Percentiles rank a stretch among this genome's conserved stretches.
Conservation (phyloP, 305 asterid genomes). For the Rubia tinctorum region DNA sequence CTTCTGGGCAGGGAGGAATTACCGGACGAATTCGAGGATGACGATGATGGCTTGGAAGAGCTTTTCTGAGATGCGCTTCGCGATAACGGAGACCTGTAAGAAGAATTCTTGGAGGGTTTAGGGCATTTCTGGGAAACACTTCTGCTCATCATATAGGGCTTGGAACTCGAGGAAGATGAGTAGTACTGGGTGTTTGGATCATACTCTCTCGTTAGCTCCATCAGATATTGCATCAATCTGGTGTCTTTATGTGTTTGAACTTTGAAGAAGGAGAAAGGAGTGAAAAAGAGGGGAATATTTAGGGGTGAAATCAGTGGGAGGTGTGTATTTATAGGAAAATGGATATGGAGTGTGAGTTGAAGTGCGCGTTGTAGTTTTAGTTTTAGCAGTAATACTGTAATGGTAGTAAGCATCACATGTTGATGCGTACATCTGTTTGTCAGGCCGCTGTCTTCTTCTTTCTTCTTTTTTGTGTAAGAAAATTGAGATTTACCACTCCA, state of each 20-base stretch:
- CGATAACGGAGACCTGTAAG: background rate
- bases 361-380: slow-evolving; percentile 27
- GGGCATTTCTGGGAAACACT: slow-evolving; percentile 46
- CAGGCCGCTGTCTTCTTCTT: slow-evolving; percentile 21
- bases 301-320: slow-evolving; percentile 19
- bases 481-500: slow-evolving; percentile 10
- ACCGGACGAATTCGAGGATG: slow-evolving; percentile 30
- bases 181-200: slow-evolving; percentile 29
- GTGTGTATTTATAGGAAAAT: slow-evolving; percentile 41
- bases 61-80: slow-evolving; percentile 37
- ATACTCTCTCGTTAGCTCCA: slow-evolving; percentile 58
- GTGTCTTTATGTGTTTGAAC: background rate
- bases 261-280: background rate
- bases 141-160: slow-evolving; percentile 36
- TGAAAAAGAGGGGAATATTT: background rate
- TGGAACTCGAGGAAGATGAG: slow-evolving; percentile 29
- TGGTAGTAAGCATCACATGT: slow-evolving; percentile 49
- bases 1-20: slow-evolving; percentile 41
- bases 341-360: slow-evolving; percentile 23
- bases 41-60: slow-evolving; percentile 27
- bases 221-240: slow-evolving; percentile 63
- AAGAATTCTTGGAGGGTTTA: slow-evolving; percentile 24
- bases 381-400: background rate
- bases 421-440: slow-evolving; percentile 50
- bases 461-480: background rate